Base-by-base conservation (phyloP, 2,329 filamentous ascomycete species). In the Monosporascus sp. region DNA sequence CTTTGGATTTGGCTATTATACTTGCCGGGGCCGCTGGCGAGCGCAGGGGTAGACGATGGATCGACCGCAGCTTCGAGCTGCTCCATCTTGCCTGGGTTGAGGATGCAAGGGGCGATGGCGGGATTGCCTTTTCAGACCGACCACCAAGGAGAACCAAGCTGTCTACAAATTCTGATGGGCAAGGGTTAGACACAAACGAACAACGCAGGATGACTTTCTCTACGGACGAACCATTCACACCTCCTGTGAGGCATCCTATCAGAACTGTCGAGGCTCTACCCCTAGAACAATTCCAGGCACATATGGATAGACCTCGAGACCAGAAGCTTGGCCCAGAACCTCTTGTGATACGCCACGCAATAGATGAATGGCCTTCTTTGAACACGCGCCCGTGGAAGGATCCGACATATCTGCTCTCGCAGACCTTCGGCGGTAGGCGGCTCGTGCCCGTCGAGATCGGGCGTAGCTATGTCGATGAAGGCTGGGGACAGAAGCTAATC, bases 401-500 rank as follows among this genome's bases (percentile, higher is more conserved):
- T n/a, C 85, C 86, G 0, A 73, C 75, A 0, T 96, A 97, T 68
- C 83, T 96, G 53, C 76, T 90, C 11, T 77, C 81, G 11, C 79
- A 77, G 52, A 97, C 92, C 0, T 83, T 96, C 37, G 80, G 77
- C 3, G 94, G 94, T 0, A 77, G 85, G 35, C 80, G 94, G 11
- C 79, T 96, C 0, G 89, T 97, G 0, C 93, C 93, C 0, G 81
- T 97, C 3, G 92, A 97, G 68, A 70, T 94, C 2, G 93, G 94
- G 0, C 77, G 88, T 47, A 94, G 88, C 65, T 99, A 97, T 65
- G 92, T 90, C 1, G 90, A 96, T 58, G 80, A 82, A 20, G 86
- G 78, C 22, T 97, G 93, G 92, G 85, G 86, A 0, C 93, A 97
- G 69, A 81, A 84, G 51, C 83, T 97, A 25, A 80, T 96, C 48